phyloP scores from a whole-genome alignment of 1,139 yeast genomes.

The Candida mesenterica region DNA sequence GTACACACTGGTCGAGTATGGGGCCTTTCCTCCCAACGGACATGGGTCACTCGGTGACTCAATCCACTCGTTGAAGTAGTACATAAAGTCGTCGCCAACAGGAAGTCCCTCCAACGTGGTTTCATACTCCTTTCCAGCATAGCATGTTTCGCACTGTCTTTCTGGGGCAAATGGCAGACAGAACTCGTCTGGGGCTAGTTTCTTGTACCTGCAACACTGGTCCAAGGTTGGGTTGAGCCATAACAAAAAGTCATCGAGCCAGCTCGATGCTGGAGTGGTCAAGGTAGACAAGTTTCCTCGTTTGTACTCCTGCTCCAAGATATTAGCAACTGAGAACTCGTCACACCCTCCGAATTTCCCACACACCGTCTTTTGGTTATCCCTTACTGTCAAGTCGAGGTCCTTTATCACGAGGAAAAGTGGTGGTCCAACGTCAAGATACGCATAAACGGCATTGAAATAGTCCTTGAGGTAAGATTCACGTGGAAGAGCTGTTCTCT shows the following conservation, averaged over 20 bases:
- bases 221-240: conserved; percentile 87
- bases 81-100: conserved; percentile 68
- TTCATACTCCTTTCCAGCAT: conserved; percentile 59
- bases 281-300: conserved; percentile 64
- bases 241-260: conserved; percentile 88
- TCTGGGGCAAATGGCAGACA: conserved; percentile 71
- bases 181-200: conserved; percentile 37
- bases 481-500: conserved; percentile 79
- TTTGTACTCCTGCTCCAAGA: conserved; percentile 83
- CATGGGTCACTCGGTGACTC: conserved; percentile 84
- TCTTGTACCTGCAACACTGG: conserved; percentile 76
- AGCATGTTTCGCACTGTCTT: conserved; percentile 74
- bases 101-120: conserved; percentile 85
- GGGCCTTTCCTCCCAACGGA: conserved; percentile 95
- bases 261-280: conserved; percentile 79
- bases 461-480: conserved; percentile 80
- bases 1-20: conserved; percentile 63
- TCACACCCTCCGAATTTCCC: conserved; percentile 87
- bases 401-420: conserved; percentile 75
- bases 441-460: conserved; percentile 70
- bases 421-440: conserved; percentile 89
- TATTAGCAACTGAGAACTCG: conserved; percentile 71
- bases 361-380: conserved; percentile 71
- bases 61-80: conserved; percentile 78
- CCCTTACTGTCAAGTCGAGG: conserved; percentile 58